phyloP scores from a whole-genome alignment of 2,329 filamentous ascomycete genomes.

The Chaetomiaceae sp. region DNA sequence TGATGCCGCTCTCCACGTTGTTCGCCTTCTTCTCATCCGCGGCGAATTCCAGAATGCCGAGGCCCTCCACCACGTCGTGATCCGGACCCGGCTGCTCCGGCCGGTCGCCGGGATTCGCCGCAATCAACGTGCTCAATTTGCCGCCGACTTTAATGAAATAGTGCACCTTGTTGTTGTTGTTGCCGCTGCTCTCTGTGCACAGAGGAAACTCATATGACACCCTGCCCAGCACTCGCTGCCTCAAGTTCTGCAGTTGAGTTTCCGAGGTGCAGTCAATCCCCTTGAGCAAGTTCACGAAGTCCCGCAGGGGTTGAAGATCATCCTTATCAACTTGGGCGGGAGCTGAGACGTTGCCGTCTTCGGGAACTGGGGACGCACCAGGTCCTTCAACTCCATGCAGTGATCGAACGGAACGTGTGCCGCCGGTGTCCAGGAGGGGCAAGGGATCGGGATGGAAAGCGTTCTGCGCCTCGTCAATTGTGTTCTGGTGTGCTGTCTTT shows the following conservation, averaged over 20 bases:
- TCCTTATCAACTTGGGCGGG: not conserved
- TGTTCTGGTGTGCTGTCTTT: not conserved
- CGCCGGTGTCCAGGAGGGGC: not conserved
- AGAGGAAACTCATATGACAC: not conserved
- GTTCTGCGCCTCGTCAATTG: not conserved
- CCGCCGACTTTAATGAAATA: conserved; percentile 10
- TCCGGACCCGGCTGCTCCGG: not conserved
- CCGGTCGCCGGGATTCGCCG: not conserved
- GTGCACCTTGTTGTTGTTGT: not conserved
- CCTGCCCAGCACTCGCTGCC: not conserved
- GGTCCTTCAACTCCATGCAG: not conserved
- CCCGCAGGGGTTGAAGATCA: no score
- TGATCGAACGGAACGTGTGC: not conserved
- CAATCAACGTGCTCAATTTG: not conserved
- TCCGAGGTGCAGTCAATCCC: not conserved
- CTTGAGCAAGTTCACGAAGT: conserved; percentile 1
- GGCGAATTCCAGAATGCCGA: not conserved
- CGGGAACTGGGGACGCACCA: no score
- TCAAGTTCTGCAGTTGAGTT: not conserved
- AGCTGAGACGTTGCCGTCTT: no score
- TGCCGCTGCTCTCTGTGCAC: not conserved
- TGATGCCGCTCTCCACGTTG: not conserved
- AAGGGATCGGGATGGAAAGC: not conserved
- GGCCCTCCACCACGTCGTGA: not conserved
- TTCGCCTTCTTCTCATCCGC: not conserved